Conservation (phyloP, 371 early-diverging fungal genomes). For the Mortierella sp. region DNA sequence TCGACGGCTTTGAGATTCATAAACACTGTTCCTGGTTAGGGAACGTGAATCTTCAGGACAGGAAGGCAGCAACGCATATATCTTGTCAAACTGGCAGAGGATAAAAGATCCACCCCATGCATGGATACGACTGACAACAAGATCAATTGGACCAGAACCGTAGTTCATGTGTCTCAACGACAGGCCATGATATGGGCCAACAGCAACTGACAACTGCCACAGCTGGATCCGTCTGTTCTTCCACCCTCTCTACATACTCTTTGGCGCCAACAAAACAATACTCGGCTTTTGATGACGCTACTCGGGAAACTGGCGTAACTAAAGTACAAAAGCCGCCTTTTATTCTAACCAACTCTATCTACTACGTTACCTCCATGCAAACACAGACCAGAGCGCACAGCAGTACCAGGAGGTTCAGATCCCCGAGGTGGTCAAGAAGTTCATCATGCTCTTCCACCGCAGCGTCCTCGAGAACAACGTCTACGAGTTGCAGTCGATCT, state of each 20-base stretch:
- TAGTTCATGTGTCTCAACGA: not conserved
- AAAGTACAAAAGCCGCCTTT: not conserved
- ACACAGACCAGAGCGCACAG: constrained; percentile 56
- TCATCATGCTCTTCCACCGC: constrained; percentile 86
- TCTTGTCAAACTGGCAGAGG: not conserved
- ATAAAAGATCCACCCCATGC: not conserved
- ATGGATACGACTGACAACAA: not conserved
- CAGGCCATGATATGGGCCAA: not conserved
- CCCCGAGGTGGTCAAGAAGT: constrained; percentile 88
- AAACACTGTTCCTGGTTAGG: constrained; percentile 13
- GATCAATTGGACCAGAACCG: not conserved
- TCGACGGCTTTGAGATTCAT: constrained; percentile 22
- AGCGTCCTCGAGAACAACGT: constrained; percentile 84
- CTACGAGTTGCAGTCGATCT: constrained; percentile 88
- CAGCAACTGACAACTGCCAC: not conserved
- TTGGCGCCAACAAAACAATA: not conserved
- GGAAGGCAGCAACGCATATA: not conserved
- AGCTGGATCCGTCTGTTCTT: not conserved
- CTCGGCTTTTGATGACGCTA: not conserved
- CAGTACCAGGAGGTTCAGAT: constrained; percentile 73
- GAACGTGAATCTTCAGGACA: constrained; percentile 13
- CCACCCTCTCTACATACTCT: not conserved
- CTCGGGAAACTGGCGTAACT: not conserved
- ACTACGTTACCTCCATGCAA: not conserved
- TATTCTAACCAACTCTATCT: not conserved